A percentile compares a stretch with the other conserved stretches of the same genome.
phyloP scores from a whole-genome alignment of 176 grass and related monocot species.

The Thalia dealbata region DNA sequence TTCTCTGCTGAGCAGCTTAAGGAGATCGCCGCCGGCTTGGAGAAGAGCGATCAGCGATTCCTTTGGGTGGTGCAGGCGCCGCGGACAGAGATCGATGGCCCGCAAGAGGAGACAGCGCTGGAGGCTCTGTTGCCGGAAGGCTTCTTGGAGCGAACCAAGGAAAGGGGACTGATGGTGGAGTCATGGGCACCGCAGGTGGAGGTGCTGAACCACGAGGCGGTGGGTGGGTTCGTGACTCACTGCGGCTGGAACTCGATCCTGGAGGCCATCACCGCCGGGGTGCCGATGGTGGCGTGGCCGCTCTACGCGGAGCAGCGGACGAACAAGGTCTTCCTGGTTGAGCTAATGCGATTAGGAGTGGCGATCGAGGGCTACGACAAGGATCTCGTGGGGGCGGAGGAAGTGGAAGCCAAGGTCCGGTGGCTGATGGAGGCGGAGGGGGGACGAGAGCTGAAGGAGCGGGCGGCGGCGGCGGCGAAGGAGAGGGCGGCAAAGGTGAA shows the following conservation, averaged over 20 bases:
- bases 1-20: conserved; percentile 13
- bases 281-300: conserved; percentile 11
- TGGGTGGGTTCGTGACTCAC: conserved; percentile 31
- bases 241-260: conserved; percentile 35
- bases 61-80: conserved; percentile 14
- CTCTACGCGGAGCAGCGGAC: not conserved
- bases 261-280: conserved; percentile 3
- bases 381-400: conserved; percentile 3
- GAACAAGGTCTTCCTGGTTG: conserved; percentile 5
- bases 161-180: not conserved
- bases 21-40: conserved; percentile 18
- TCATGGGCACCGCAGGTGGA: conserved; percentile 4
- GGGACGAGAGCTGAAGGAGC: not conserved
- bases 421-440: not conserved
- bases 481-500: not conserved
- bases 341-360: not conserved
- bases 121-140: not conserved
- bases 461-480: not conserved
- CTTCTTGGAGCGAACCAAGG: conserved; percentile 4
- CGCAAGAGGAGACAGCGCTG: conserved; percentile 11
- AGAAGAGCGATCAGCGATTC: conserved; percentile 16
- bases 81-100: conserved; percentile 35
- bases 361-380: conserved; percentile 11
- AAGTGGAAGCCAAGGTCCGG: conserved; percentile 4
- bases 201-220: conserved; percentile 20